Evolutionary conservation across 2,329 filamentous ascomycete genomes (phyloP), one percentile per base, ranked within the genome.

Genomic region (Didymella keratinophila): DNA sequence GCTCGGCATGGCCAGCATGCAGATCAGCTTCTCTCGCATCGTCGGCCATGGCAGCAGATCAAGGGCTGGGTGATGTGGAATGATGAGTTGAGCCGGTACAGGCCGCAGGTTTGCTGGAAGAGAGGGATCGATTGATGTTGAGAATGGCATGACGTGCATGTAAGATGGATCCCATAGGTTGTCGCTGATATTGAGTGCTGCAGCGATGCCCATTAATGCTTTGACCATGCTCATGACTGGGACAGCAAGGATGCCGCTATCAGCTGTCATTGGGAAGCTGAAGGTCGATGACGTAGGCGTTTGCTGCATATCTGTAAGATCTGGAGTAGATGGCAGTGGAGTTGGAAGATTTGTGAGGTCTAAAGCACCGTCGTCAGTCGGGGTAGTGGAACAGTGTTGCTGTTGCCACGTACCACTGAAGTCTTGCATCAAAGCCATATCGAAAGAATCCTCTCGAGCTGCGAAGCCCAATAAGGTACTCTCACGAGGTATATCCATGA

Each of bases 11-110:
- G 75, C 75, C 51, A 87, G 76, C 30, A 86, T 74, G 60, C 78
- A 77, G 61, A 88, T 83, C 36, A 84, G 71, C 56, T 81, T 81
- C 60, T 66, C 58, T n/a, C 66, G 58, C 34, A 83, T 81, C 18
- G 68, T 74, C 1, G 85, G 84, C 86, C 85, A 87, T 0, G 85
- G 85, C 1, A 87, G 71, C 27, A 87, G 72, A 67, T 88, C 85
- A 11, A 87, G 70, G 12, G 86, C 57, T 1, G 86, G 84, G 63
- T 87, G 85, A 61, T 87, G 85, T 1, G 83, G 81, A 14, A 85
- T 73, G 2, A 77, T 63, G 9, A 79, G 66, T 66, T 87, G 85
- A 0, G 79, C 76, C 10, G 73, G 52, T 0, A 83, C 86, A 12
- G 85, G 85, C 30, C 77, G 81, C 74, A 84, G 82, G 36, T 81